phyloP scores from a whole-genome alignment of 768 basidiomycete species.

The Hygrophorus pudorinus region DNA sequence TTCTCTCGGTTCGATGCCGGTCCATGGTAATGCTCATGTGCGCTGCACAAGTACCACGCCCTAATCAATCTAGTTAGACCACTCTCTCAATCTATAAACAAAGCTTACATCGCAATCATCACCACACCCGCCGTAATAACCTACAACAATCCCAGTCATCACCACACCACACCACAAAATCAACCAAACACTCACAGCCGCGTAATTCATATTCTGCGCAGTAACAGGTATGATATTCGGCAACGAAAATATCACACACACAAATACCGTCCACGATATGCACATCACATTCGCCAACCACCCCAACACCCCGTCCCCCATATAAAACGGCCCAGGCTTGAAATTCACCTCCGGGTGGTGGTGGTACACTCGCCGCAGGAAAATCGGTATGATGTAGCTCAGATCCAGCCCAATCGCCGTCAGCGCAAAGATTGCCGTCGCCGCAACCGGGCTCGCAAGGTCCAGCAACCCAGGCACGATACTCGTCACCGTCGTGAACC shows the following conservation, averaged over 20 bases:
- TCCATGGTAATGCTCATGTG: too few species aligned
- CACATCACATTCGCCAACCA: slow-evolving; percentile 53
- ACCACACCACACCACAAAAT: too few species aligned
- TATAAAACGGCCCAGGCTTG: slow-evolving; percentile 80
- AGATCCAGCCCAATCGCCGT: slow-evolving; percentile 70
- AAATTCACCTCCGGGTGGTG: slow-evolving; percentile 78
- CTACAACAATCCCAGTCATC: too few species aligned
- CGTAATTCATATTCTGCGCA: slow-evolving; percentile 70
- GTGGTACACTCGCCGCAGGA: slow-evolving; percentile 55
- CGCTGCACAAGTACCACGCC: too few species aligned
- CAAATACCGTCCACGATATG: slow-evolving; percentile 60
- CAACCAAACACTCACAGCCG: slow-evolving; percentile 37
- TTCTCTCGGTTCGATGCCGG: too few species aligned
- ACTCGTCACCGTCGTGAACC: slow-evolving; percentile 56
- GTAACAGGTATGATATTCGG: slow-evolving; percentile 65
- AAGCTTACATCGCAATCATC: too few species aligned
- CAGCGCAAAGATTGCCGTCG: slow-evolving; percentile 74
- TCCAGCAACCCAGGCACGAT: slow-evolving; percentile 67
- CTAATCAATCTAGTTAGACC: too few species aligned
- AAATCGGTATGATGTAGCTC: slow-evolving; percentile 78
- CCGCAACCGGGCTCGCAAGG: slow-evolving; percentile 67
- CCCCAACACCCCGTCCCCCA: slow-evolving; percentile 61
- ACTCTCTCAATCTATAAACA: too few species aligned
- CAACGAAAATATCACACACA: slow-evolving; percentile 62
- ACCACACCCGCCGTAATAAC: too few species aligned